Conservation (phyloP, 116 monocot species). For the Cymodocea nodosa region DNA sequence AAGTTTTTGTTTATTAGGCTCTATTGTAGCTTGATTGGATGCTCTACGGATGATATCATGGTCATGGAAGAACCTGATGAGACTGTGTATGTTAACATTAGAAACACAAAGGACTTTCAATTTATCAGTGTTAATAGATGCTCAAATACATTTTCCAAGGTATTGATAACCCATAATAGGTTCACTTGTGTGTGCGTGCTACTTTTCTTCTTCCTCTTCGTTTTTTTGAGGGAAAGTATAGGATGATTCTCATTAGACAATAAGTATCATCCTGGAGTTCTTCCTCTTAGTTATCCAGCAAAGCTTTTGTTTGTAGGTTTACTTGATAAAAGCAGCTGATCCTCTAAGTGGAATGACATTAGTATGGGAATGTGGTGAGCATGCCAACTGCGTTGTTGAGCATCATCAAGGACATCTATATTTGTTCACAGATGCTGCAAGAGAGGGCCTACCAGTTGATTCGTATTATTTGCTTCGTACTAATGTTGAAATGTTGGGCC, state of each 20-base stretch:
- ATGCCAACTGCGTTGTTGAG: constrained; percentile 67
- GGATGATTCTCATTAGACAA: too few relatives aligned
- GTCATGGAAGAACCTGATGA: constrained; percentile 83
- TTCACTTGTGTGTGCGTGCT: neutral
- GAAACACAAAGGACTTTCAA: constrained; percentile 92
- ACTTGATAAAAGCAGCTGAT: constrained; percentile 82
- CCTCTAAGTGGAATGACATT: constrained; percentile 63
- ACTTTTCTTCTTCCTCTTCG: too few relatives aligned
- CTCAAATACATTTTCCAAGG: constrained; percentile 64
- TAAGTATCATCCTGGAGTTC: neutral
- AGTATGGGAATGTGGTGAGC: constrained; percentile 73
- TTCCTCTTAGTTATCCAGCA: constrained; percentile 8
- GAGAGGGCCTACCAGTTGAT: constrained; percentile 35
- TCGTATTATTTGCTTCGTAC: constrained; percentile 66
- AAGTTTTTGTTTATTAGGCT: constrained; percentile 42
- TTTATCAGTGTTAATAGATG: constrained; percentile 80
- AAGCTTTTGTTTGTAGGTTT: constrained; percentile 51
- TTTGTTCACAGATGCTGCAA: constrained; percentile 84
- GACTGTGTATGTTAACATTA: constrained; percentile 73
- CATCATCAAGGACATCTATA: constrained; percentile 68
- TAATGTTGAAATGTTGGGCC: constrained; percentile 24
- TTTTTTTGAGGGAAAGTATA: too few relatives aligned
- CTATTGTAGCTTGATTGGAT: constrained; percentile 86
- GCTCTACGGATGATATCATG: constrained; percentile 54
- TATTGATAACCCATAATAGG: constrained; percentile 6